phyloP scores from a whole-genome alignment of 805 yeast species.

The Monosporozyma aquatica region DNA sequence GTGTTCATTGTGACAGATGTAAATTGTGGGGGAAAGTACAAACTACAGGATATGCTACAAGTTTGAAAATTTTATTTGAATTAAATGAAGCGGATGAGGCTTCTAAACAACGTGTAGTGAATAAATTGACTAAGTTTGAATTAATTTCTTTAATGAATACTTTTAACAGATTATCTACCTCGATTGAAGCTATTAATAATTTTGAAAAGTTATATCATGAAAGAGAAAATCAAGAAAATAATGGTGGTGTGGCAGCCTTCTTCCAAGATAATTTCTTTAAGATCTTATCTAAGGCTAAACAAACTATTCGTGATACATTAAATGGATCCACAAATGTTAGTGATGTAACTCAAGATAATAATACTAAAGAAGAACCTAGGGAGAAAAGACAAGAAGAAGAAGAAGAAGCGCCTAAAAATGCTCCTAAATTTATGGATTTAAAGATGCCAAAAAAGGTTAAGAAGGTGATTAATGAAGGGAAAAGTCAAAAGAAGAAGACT shows the following conservation, averaged over 20 bases:
- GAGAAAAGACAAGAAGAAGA: neutral
- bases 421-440: conserved; percentile 19
- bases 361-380: neutral
- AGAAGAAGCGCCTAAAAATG: neutral
- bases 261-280: conserved; percentile 29
- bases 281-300: conserved; percentile 24
- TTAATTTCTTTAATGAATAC: conserved; percentile 86
- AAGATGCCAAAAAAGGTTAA: conserved; percentile 18
- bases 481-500: conserved; percentile 4
- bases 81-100: conserved; percentile 39
- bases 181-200: conserved; percentile 62
- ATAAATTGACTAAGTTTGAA: conserved; percentile 66
- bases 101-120: conserved; percentile 41
- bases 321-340: conserved; percentile 8
- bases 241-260: conserved; percentile 14
- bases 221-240: conserved; percentile 15
- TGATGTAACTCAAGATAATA: neutral
- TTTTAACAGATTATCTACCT: conserved; percentile 82
- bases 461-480: conserved; percentile 1
- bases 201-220: conserved; percentile 51
- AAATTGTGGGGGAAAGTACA: conserved; percentile 97
- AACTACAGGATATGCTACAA: conserved; percentile 96
- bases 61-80: conserved; percentile 82
- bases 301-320: conserved; percentile 9
- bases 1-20: conserved; percentile 97